Evolutionary conservation across 495 filamentous ascomycete species (phyloP).

Genomic region (Aspergillus steynii): DNA sequence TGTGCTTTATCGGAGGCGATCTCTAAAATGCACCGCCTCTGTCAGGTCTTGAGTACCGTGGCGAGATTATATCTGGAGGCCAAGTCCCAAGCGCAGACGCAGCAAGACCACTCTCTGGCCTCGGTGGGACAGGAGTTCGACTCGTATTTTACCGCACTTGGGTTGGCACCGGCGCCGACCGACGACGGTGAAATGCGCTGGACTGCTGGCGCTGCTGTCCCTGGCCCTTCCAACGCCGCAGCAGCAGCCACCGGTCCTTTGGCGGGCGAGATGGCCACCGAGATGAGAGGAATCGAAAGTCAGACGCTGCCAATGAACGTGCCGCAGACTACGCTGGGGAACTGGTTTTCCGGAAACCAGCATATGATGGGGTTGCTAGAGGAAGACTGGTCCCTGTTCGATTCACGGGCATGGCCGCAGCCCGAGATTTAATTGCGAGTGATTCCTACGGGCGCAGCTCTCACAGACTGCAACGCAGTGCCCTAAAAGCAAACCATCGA

Average conservation of each 20-base stretch:
- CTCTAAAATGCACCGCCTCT: constrained; percentile 59
- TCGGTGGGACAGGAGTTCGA: constrained; percentile 63
- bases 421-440: not conserved
- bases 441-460: too few species aligned
- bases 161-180: constrained; percentile 51
- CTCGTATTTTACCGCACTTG: constrained; percentile 62
- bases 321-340: constrained; percentile 51
- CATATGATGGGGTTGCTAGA: constrained; percentile 65
- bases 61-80: constrained; percentile 64
- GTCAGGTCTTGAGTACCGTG: constrained; percentile 60
- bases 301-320: constrained; percentile 15
- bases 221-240: constrained; percentile 6
- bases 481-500: not conserved
- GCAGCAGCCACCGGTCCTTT: not conserved
- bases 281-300: constrained; percentile 11
- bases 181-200: constrained; percentile 19
- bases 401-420: constrained; percentile 28
- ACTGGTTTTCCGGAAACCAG: constrained; percentile 69
- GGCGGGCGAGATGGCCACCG: constrained; percentile 11
- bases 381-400: constrained; percentile 57
- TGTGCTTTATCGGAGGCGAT: constrained; percentile 56
- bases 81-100: constrained; percentile 46
- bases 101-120: constrained; percentile 43
- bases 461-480: not conserved
- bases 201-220: constrained; percentile 9